phyloP scores from a whole-genome alignment of 306 rosid genomes.

The Sindora glabra region DNA sequence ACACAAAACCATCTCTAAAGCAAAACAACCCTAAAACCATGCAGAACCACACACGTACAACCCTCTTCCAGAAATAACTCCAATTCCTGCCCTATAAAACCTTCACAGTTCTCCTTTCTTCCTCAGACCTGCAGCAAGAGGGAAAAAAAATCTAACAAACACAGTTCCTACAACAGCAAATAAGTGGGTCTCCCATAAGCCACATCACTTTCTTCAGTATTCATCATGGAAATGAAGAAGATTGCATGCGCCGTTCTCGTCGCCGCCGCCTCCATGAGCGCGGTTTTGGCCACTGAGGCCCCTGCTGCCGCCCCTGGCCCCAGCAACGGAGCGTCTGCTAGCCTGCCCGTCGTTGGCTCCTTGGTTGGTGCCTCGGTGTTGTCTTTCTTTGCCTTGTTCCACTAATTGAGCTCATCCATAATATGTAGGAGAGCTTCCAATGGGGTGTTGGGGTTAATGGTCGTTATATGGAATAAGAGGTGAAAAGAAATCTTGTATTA shows the following conservation, averaged over 20 bases:
- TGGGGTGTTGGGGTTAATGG: not conserved
- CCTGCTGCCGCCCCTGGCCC: slow-evolving; percentile 37
- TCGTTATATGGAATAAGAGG: slow-evolving; percentile 2
- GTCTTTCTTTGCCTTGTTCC: slow-evolving; percentile 45
- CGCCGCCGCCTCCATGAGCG: slow-evolving; percentile 32
- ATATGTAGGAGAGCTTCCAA: not conserved
- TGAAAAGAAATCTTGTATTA: not conserved
- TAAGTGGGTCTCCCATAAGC: slow-evolving; percentile 10
- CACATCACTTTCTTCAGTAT: not conserved
- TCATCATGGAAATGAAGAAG: slow-evolving; percentile 37
- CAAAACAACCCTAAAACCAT: slow-evolving; percentile 11
- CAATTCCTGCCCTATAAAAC: not conserved
- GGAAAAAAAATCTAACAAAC: not conserved
- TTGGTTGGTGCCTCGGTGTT: slow-evolving; percentile 45
- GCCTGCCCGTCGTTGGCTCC: slow-evolving; percentile 39
- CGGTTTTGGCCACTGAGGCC: slow-evolving; percentile 19
- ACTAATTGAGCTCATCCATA: slow-evolving; percentile 19
- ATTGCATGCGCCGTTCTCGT: slow-evolving; percentile 28
- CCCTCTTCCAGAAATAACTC: slow-evolving; percentile 4
- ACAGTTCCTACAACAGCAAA: not conserved
- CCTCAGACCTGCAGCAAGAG: slow-evolving; percentile 11
- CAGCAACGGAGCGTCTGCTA: slow-evolving; percentile 23
- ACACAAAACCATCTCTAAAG: not conserved
- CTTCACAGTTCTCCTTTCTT: not conserved
- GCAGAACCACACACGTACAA: slow-evolving; percentile 18